Conservation (phyloP, 2,329 filamentous ascomycete species). For the Fusarium austroafricanum region DNA sequence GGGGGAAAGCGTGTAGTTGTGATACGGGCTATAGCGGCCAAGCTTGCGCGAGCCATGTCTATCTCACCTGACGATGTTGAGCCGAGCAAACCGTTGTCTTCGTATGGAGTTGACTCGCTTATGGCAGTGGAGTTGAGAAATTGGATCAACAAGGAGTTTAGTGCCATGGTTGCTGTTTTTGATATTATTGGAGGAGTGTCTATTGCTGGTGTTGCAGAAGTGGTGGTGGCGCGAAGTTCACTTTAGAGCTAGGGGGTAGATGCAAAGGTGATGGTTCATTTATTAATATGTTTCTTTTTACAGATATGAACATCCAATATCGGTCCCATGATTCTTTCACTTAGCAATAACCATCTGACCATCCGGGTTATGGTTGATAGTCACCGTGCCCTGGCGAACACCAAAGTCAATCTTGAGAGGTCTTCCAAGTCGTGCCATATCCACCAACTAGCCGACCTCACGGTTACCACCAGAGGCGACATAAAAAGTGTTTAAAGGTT, state of each 20-base stretch:
- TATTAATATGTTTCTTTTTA: no score
- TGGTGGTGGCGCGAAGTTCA: not conserved
- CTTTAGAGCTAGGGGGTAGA: not conserved
- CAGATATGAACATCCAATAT: no score
- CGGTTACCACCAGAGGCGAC: no score
- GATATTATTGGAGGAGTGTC: not conserved
- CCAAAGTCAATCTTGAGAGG: no score
- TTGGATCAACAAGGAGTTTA: conserved; percentile 48
- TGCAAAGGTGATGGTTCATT: no score
- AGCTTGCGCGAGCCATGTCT: conserved; percentile 50
- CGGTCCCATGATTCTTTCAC: no score
- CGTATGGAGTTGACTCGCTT: conserved; percentile 49
- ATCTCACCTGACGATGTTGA: conserved; percentile 45
- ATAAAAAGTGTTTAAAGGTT: no score
- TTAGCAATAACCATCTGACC: no score
- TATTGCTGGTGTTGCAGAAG: not conserved
- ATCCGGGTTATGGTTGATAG: no score
- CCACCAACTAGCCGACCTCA: no score
- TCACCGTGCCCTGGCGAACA: no score
- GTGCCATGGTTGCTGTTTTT: not conserved
- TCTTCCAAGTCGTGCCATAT: no score
- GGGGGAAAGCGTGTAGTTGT: conserved; percentile 1
- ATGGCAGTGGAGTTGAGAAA: conserved; percentile 59
- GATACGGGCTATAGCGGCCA: conserved; percentile 41
- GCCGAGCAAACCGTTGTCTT: conserved; percentile 28